Evolutionary conservation across 345 rosid genomes (phyloP).

Genomic region (Cochlearia excelsa): DNA sequence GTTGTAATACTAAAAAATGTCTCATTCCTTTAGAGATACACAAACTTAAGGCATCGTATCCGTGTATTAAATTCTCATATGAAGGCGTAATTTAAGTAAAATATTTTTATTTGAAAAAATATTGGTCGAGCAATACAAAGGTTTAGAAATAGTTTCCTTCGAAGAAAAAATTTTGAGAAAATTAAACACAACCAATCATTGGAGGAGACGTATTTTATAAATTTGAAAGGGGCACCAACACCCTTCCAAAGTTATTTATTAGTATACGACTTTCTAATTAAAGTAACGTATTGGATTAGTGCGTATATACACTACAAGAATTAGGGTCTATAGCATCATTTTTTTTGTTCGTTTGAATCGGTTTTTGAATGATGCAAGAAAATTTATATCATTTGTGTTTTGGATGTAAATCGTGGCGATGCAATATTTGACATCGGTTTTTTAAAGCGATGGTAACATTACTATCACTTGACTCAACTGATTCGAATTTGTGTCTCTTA

Average conservation of each 20-base stretch:
- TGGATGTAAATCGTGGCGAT: no score
- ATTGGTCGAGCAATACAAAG: background rate
- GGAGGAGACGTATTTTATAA: background rate
- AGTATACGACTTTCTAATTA: constrained; percentile 28
- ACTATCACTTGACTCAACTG: no score
- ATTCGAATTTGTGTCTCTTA: no score
- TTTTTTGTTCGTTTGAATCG: no score
- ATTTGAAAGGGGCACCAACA: constrained; percentile 12
- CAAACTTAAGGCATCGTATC: constrained; percentile 7
- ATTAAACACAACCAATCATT: constrained; percentile 21
- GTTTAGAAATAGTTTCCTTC: constrained; percentile 1
- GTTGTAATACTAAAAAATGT: no score
- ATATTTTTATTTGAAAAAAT: constrained; percentile 1
- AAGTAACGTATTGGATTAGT: constrained; percentile 27
- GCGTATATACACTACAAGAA: no score
- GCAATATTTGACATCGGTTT: no score
- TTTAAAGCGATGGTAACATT: no score
- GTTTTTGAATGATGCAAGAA: no score
- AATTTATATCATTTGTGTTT: no score
- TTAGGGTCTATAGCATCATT: no score
- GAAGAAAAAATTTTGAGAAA: background rate
- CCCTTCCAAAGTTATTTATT: constrained; percentile 3
- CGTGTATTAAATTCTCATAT: constrained; percentile 35
- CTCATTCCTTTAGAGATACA: no score
- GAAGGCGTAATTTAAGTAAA: constrained; percentile 55